A percentile compares a stretch with the other conserved stretches of the same genome.
These are phyloP conservation scores for Alternaria incomplexa DNA, from an alignment of 2,329 filamentous ascomycete species.

Conservation along the genomic window DNA sequence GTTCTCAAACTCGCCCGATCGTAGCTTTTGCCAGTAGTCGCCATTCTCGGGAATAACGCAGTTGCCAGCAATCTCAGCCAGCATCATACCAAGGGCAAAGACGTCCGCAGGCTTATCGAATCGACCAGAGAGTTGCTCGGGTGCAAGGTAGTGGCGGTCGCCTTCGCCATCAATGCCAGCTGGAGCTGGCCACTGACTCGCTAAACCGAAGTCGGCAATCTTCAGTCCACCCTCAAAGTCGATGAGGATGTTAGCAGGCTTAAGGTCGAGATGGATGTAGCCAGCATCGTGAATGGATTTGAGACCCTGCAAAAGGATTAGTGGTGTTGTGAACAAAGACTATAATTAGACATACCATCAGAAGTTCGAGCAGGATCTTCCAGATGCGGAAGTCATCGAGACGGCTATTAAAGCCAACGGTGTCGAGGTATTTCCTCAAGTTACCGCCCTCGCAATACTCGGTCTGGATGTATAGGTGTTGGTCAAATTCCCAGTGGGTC, in stretches of 20 bases:
- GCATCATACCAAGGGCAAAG: slow-evolving; percentile 91
- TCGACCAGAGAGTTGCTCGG: slow-evolving; percentile 84
- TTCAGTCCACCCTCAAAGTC: slow-evolving; percentile 82
- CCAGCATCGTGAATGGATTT: slow-evolving; percentile 88
- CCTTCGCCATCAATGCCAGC: slow-evolving; percentile 86
- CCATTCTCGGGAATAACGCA: slow-evolving; percentile 94
- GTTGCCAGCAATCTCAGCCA: slow-evolving; percentile 93
- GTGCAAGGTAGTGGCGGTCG: slow-evolving; percentile 94
- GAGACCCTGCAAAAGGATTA: slow-evolving; percentile 68
- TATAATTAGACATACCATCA: slow-evolving; percentile 66
- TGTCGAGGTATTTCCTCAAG: slow-evolving; percentile 82
- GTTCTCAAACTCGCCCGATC: slow-evolving; percentile 86
- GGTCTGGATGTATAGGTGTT: slow-evolving; percentile 93
- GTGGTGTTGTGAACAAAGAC: slow-evolving; percentile 4
- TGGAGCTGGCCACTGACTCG: slow-evolving; percentile 77
- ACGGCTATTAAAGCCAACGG: slow-evolving; percentile 80
- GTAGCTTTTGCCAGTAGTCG: slow-evolving; percentile 84
- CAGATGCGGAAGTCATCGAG: slow-evolving; percentile 98
- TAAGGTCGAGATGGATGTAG: slow-evolving; percentile 84
- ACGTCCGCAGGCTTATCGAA: slow-evolving; percentile 93
- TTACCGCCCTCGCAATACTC: slow-evolving; percentile 97
- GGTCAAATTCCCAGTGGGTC: slow-evolving; percentile 85
- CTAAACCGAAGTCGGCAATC: slow-evolving; percentile 86
- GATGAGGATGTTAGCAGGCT: slow-evolving; percentile 84
- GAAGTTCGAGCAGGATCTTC: slow-evolving; percentile 91